Conservation (phyloP, 2,329 filamentous ascomycete species). For the Chaetoscypha palmicola region DNA sequence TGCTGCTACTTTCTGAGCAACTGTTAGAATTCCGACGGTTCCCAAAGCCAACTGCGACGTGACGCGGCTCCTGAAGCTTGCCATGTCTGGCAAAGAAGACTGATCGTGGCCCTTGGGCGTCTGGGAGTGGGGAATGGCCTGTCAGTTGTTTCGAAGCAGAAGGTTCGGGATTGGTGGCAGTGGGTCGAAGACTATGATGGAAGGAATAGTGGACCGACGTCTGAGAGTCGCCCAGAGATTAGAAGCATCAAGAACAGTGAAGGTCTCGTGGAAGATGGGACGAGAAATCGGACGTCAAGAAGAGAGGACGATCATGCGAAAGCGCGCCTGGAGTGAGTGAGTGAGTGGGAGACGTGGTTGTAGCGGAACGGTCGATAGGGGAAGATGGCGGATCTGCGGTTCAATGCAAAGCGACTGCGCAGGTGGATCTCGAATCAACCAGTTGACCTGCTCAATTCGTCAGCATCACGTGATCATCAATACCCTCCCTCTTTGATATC, state of each 20-base stretch:
- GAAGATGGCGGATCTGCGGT: background rate
- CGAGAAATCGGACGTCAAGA: too few species aligned
- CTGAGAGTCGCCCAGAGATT: background rate
- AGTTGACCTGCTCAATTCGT: background rate
- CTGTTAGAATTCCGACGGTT: constrained; percentile 10
- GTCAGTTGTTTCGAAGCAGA: constrained; percentile 1
- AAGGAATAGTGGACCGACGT: background rate
- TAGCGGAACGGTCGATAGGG: background rate
- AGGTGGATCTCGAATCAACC: background rate
- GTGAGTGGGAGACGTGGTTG: background rate
- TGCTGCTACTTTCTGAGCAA: constrained; percentile 17
- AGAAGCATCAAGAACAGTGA: constrained; percentile 9
- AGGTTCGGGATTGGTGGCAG: background rate
- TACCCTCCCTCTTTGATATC: too few species aligned
- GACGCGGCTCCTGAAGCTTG: constrained; percentile 9
- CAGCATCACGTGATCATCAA: background rate
- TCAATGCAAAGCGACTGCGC: background rate
- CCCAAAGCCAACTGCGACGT: constrained; percentile 9
- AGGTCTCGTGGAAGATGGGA: constrained; percentile 1
- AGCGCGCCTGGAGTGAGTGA: background rate
- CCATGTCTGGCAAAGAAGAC: constrained; percentile 8
- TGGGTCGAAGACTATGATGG: background rate
- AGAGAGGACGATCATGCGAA: background rate
- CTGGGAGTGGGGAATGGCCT: constrained; percentile 1
- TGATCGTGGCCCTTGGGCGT: background rate